Base-by-base conservation (phyloP, 106 monocot genomes). In the Dioscorea alata region DNA sequence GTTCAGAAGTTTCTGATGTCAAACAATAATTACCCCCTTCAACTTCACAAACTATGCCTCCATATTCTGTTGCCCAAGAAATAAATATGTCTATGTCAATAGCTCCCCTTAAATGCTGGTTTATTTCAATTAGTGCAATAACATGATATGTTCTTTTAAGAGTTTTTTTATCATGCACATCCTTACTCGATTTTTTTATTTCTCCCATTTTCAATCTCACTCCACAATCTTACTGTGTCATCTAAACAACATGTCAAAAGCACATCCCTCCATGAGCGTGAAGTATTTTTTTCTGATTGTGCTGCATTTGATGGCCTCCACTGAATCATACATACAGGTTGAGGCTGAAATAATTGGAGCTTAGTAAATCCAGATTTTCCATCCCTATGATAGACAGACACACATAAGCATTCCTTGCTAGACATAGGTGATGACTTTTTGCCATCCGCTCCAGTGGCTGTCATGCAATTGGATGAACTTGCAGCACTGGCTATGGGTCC, bases 141-240 rank as follows among this genome's bases (percentile, higher is more conserved):
- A 99, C 90, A 70, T 88, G 83, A 74, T 88, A 99, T 25, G 85
- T 75, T 78, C 22, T 72, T 54, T 60, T 73, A 9, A 23, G 4
- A 32, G 16, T 57, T 57, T 76, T 91, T 34, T 56, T 73, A 61
- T 81, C 76, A 79, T 79, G 69, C 21, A 14, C 61, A 7, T 80
- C 84, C 63, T 80, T 87, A 60, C 50, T 70, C 7, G 31, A 49
- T 71, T 81, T 86, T n/a, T 64, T 64, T 90, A 61, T 54, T 32
- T 63, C 67, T 83, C 17, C 71, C 70, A 78, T 63, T 63, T 33
- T 87, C 87, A 78, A 87, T 65, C 76, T 99, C 87, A 80, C 93
- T 81, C 99, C 99, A 99, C 22, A 99, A 61, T 85, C 99, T 83
- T 32, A 88, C 85, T 33, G 87, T 76, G 35, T 93, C 93, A 81